These are phyloP conservation scores for Diutina catenulata DNA, from an alignment of 1,139 yeast species.

Conservation along the genomic window DNA sequence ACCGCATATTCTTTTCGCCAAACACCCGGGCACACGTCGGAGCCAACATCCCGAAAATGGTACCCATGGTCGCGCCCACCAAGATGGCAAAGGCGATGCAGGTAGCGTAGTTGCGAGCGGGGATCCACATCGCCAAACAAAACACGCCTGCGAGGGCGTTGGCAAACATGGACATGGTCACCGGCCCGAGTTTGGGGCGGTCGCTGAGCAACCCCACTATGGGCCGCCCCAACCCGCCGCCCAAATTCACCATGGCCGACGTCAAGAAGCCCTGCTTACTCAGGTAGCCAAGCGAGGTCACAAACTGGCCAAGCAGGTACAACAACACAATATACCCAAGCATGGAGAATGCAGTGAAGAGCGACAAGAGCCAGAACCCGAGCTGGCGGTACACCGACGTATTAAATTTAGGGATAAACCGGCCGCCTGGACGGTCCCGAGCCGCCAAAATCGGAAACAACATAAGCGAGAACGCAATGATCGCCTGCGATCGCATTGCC, in stretches of 20 bases:
- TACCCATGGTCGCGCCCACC: slow-evolving; percentile 41
- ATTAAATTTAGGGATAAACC: neutral
- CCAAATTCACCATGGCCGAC: slow-evolving; percentile 36
- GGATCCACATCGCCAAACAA: slow-evolving; percentile 50
- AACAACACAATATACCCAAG: slow-evolving; percentile 22
- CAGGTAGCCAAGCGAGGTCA: slow-evolving; percentile 22
- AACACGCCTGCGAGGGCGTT: slow-evolving; percentile 23
- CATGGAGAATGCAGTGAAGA: neutral
- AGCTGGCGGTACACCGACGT: neutral
- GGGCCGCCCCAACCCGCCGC: slow-evolving; percentile 32
- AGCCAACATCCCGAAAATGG: slow-evolving; percentile 13
- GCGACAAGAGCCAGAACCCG: neutral
- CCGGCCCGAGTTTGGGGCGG: slow-evolving; percentile 24
- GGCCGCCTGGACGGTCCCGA: neutral
- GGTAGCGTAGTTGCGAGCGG: slow-evolving; percentile 43
- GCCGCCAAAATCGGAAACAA: slow-evolving; percentile 16
- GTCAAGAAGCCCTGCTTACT: slow-evolving; percentile 35
- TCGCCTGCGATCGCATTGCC: slow-evolving; percentile 32
- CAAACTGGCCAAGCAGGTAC: slow-evolving; percentile 23
- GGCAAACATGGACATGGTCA: slow-evolving; percentile 26
- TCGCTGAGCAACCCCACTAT: slow-evolving; percentile 37
- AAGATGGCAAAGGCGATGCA: slow-evolving; percentile 34
- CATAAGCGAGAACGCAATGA: slow-evolving; percentile 20
- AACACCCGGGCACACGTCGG: neutral
- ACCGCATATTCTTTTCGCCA: neutral